These are phyloP conservation scores for Annulohypoxylon moriforme DNA, from an alignment of 495 filamentous ascomycete species.

Conservation along the genomic window DNA sequence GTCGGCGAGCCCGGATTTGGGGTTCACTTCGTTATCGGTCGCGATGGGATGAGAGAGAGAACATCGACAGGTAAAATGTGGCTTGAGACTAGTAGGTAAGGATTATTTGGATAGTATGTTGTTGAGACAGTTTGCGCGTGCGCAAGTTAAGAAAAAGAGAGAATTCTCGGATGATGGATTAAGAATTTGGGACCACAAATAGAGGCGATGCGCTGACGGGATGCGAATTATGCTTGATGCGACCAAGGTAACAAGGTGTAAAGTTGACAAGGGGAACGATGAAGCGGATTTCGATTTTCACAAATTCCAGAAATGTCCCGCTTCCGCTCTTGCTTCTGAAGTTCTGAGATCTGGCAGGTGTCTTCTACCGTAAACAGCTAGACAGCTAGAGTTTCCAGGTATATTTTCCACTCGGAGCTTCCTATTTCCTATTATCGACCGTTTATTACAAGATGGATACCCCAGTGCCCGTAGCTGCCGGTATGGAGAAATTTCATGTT, in stretches of 20 bases:
- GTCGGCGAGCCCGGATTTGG: slow-evolving; percentile 21
- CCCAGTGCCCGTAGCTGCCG: slow-evolving; percentile 28
- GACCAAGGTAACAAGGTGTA: slow-evolving; percentile 15
- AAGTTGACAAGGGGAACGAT: slow-evolving; percentile 18
- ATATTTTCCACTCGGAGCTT: slow-evolving; percentile 1
- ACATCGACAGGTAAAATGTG: slow-evolving; percentile 4
- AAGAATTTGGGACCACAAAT: slow-evolving; percentile 37
- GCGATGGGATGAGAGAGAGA: slow-evolving; percentile 2
- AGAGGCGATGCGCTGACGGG: slow-evolving; percentile 41
- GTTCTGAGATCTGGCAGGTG: not conserved
- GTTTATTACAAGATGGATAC: slow-evolving; percentile 22
- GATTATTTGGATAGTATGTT: not conserved
- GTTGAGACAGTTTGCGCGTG: slow-evolving; percentile 4
- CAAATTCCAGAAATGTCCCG: slow-evolving; percentile 5
- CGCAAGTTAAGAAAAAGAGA: slow-evolving; percentile 1
- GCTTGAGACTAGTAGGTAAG: slow-evolving; percentile 1
- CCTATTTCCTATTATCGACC: slow-evolving; percentile 17
- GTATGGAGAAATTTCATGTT: slow-evolving; percentile 27
- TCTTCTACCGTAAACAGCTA: not conserved
- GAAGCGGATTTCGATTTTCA: slow-evolving; percentile 30
- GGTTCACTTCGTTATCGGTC: slow-evolving; percentile 13
- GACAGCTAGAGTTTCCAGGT: slow-evolving; percentile 8
- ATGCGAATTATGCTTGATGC: slow-evolving; percentile 30
- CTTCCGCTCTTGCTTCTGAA: slow-evolving; percentile 15
- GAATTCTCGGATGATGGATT: slow-evolving; percentile 10